Evolutionary conservation across 2,329 filamentous ascomycete species (phyloP).

Genomic region (Ascochyta clinopodiicola): DNA sequence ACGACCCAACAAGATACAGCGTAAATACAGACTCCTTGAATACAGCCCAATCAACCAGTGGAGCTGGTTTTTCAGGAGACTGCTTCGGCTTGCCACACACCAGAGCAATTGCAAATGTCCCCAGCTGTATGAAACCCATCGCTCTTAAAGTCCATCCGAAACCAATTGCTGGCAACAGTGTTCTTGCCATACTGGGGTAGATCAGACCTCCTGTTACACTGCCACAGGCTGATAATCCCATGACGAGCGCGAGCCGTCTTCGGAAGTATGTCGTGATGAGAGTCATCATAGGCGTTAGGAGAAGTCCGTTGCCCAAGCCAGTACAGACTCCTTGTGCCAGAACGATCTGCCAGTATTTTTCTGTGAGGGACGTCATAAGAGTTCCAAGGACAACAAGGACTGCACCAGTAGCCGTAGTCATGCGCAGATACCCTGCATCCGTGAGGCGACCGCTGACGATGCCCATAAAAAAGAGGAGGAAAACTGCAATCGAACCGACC

Average conservation of each 20-base stretch:
- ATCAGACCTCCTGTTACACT: slow-evolving; percentile 23
- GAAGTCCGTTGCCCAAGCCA: slow-evolving; percentile 33
- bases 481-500: slow-evolving; percentile 58
- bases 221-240: slow-evolving; percentile 24
- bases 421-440: slow-evolving; percentile 56
- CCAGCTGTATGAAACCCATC: slow-evolving; percentile 51
- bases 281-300: slow-evolving; percentile 27
- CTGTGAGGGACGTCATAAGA: slow-evolving; percentile 55
- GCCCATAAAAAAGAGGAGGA: slow-evolving; percentile 54
- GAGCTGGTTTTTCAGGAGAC: not conserved
- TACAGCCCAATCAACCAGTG: too few species aligned
- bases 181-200: slow-evolving; percentile 20
- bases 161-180: slow-evolving; percentile 17
- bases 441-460: slow-evolving; percentile 54
- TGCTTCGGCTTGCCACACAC: not conserved
- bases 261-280: slow-evolving; percentile 43
- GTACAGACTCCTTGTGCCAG: slow-evolving; percentile 34
- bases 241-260: slow-evolving; percentile 9
- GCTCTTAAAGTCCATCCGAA: slow-evolving; percentile 68
- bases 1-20: too few species aligned
- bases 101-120: not conserved
- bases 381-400: slow-evolving; percentile 52
- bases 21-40: too few species aligned
- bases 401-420: slow-evolving; percentile 47
- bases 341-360: slow-evolving; percentile 52